These are phyloP conservation scores for Xylaria sp. DNA, from an alignment of 495 filamentous ascomycete genomes.

Conservation along the genomic window DNA sequence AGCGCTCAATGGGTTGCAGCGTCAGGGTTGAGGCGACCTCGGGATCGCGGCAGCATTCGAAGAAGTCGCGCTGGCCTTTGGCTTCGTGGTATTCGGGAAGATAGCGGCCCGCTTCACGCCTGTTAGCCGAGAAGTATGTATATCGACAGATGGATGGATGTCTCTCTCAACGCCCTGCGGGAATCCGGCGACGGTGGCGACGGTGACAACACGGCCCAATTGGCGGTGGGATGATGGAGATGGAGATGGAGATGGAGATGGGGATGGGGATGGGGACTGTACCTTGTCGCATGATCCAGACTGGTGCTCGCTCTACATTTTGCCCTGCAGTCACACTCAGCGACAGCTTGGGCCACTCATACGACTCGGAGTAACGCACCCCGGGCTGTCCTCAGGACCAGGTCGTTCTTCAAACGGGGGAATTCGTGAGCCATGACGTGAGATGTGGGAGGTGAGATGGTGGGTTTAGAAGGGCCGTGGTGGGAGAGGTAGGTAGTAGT, in stretches of 20 bases:
- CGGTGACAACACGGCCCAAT: background rate
- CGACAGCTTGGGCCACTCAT: conserved; percentile 36
- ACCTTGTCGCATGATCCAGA: conserved; percentile 99
- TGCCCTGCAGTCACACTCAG: conserved; percentile 64
- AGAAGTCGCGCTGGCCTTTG: conserved; percentile 90
- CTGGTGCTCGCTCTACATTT: conserved; percentile 86
- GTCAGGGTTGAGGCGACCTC: conserved; percentile 92
- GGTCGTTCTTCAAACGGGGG: conserved; percentile 84
- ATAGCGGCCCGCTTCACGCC: conserved; percentile 81
- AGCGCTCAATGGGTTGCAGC: conserved; percentile 92
- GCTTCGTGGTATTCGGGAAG: conserved; percentile 97
- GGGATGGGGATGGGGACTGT: too few species aligned
- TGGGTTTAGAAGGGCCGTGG: background rate
- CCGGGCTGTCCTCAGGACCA: conserved; percentile 85
- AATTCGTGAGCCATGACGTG: conserved; percentile 68
- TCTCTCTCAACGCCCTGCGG: too few species aligned
- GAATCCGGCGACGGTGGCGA: too few species aligned
- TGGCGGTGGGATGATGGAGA: background rate
- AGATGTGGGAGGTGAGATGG: background rate
- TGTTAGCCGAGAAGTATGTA: conserved; percentile 20
- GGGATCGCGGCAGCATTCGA: conserved; percentile 92
- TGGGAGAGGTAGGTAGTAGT: background rate
- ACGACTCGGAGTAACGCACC: conserved; percentile 59
- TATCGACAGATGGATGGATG: too few species aligned
- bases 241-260: too few species aligned